Conservation (phyloP, 2,329 filamentous ascomycete species). For the Magnaporthiopsis rhizophila region DNA sequence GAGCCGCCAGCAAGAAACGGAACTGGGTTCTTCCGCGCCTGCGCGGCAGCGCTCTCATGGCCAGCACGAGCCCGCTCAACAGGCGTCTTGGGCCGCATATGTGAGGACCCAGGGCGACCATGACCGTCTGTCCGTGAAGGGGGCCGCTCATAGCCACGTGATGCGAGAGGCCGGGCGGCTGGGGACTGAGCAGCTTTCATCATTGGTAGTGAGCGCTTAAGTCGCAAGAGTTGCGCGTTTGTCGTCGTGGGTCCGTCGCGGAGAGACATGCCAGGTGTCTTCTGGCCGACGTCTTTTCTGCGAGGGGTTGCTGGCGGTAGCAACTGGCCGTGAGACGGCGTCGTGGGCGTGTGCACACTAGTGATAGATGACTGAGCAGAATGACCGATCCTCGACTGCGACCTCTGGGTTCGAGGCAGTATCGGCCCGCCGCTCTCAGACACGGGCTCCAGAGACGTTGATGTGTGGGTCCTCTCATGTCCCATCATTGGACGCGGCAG, state of each 20-base stretch:
- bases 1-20: conserved; percentile 76
- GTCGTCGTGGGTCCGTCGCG: conserved; percentile 57
- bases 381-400: conserved; percentile 62
- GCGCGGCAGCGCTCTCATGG: conserved; percentile 43
- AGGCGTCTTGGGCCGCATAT: conserved; percentile 61
- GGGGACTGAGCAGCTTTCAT: conserved; percentile 46
- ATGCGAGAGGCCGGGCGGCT: conserved; percentile 36
- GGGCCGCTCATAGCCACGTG: conserved; percentile 45
- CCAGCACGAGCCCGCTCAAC: conserved; percentile 50
- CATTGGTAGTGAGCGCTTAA: conserved; percentile 57
- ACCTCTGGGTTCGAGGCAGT: conserved; percentile 46
- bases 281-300: conserved; percentile 49
- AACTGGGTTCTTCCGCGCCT: conserved; percentile 49
- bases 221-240: conserved; percentile 54
- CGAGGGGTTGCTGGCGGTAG: conserved; percentile 52
- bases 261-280: conserved; percentile 44
- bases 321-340: conserved; percentile 44
- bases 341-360: conserved; percentile 53
- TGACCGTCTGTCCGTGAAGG: conserved; percentile 47
- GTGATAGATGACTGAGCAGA: conserved; percentile 61
- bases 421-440: conserved; percentile 79
- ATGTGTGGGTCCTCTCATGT: conserved; percentile 59
- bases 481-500: conserved; percentile 66
- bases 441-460: conserved; percentile 80
- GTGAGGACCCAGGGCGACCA: conserved; percentile 38